Base-by-base conservation (phyloP, 2,329 filamentous ascomycete genomes). In the Aspergillus novofumigatus region DNA sequence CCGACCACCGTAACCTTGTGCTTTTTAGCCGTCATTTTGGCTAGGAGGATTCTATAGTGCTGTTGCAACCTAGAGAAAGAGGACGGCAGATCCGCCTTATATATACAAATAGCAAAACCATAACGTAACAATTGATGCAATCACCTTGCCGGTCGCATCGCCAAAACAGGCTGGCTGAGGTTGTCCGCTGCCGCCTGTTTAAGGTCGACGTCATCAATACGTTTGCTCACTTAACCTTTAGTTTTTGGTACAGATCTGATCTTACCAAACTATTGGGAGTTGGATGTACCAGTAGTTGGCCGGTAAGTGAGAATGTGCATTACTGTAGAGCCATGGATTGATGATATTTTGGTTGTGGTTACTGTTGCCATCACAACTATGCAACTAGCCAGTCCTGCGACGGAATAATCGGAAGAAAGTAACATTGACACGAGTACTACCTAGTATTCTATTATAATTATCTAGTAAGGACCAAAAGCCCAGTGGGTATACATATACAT, bases 1-100 rank as follows among this genome's bases (percentile, higher is more conserved):
- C 93, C 93, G 67, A 97, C 84, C 48, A 97, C 84, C 65, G 91
- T 91, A 69, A 62, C 58, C 20, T 48, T 56, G 49, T 62, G 60
- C 47, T 59, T 62, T 42, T 50, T 28, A n/a, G 47, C 41, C 10
- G 47, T 26, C 44, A 47, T 47, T 26, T 23, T 21, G 44, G 4
- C 4, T 44, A 20, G 9, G 2, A 44, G 10, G 9, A 6, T 21
- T 44, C 41, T 11, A 11, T 35, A 7, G 5, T 35, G 25, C 25
- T 26, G 2, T 35, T 38, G 32, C 32, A 17, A 35, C 14, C 4
- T 5, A 35, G 32, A 32, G 29, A 17, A 35, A 35, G 32, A 35
- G 4, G 11, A 35, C 11, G 11, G 14, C 11, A 14, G 11, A 35
- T 11, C 11, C 32, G 32, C 4, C 32, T 17, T 35, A 38, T 38